A percentile compares a stretch with the other conserved stretches of the same genome.
Evolutionary conservation across 495 filamentous ascomycete genomes (phyloP).

Genomic region (Talaromyces adpressus): DNA sequence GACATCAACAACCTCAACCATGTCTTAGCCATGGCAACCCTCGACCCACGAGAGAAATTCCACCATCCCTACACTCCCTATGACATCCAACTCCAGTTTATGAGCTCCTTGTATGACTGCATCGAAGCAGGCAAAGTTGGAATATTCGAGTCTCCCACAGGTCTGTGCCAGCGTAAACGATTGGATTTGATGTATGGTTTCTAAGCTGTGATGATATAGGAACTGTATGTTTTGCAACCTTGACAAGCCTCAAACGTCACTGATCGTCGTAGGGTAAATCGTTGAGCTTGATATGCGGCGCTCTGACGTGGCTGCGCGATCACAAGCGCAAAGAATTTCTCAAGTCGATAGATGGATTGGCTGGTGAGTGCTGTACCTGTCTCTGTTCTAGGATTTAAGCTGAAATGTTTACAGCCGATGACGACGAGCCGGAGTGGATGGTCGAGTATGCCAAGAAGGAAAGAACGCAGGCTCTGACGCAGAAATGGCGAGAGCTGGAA

Average conservation of each 20-base stretch:
- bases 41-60: conserved; percentile 46
- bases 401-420: conserved; percentile 31
- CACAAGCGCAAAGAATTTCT: conserved; percentile 66
- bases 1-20: background rate
- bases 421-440: conserved; percentile 86
- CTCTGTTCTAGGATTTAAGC: background rate
- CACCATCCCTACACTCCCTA: conserved; percentile 93
- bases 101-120: conserved; percentile 77
- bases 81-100: conserved; percentile 82
- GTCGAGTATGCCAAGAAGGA: conserved; percentile 63
- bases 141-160: conserved; percentile 92
- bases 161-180: conserved; percentile 23
- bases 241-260: background rate
- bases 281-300: conserved; percentile 85
- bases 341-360: conserved; percentile 30
- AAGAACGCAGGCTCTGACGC: conserved; percentile 58
- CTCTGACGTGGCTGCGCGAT: conserved; percentile 88
- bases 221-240: conserved; percentile 24
- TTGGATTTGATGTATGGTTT: conserved; percentile 6
- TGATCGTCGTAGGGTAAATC: conserved; percentile 72
- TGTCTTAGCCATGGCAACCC: background rate
- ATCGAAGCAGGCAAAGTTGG: conserved; percentile 76
- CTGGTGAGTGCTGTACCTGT: conserved; percentile 18
- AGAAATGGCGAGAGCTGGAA: conserved; percentile 66
- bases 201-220: conserved; percentile 19